Evolutionary conservation across 2,329 filamentous ascomycete species (phyloP), one percentile per base, ranked within the genome.

Genomic region (Alternaria longipes): DNA sequence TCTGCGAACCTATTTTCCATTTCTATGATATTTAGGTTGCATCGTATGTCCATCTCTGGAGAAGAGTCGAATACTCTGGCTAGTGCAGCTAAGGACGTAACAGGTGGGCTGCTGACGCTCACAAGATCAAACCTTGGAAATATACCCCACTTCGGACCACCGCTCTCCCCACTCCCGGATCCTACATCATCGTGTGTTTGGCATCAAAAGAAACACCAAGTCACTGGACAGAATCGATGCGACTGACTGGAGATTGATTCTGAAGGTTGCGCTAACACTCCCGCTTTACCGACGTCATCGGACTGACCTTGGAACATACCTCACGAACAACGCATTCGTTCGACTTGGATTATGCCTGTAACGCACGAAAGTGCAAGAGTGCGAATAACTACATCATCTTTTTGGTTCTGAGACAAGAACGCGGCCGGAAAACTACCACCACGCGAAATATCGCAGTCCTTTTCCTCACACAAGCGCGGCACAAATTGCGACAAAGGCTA

Each of bases 101-200:
- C 26, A 51, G 58, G 58, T 41, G 16, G 53, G 54, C 42, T 47
- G 49, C 59, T 61, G 54, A 34, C 41, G 41, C 45, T 41, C 61
- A 54, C 44, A 45, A 56, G 57, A 60, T 63, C 57, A 38, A 50
- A 53, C 12, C 46, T 42, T 40, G 49, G 54, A 60, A 51, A 59
- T n/a, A 41, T 40, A 57, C 53, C 61, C 57, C 49, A 54, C 60
- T 51, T 60, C 20, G 32, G 49, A 6, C 11, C 12, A 49, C n/a
- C 50, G 22, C 26, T n/a, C 28, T 34, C 32, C 40, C 20, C 26
- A 52, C 32, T 22, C n/a, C 34, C 30, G 12, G n/a, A 28, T 7
- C n/a, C 36, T 41, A 18, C 6, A 16, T 38, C 22, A 18, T 30
- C 18, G 20, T 24, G 12, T 44, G 24, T 1, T 20, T 28, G 24